Evolutionary conservation across 2,329 filamentous ascomycete species (phyloP), one percentile per base, ranked within the genome.

Genomic region (Colletotrichum sp.): DNA sequence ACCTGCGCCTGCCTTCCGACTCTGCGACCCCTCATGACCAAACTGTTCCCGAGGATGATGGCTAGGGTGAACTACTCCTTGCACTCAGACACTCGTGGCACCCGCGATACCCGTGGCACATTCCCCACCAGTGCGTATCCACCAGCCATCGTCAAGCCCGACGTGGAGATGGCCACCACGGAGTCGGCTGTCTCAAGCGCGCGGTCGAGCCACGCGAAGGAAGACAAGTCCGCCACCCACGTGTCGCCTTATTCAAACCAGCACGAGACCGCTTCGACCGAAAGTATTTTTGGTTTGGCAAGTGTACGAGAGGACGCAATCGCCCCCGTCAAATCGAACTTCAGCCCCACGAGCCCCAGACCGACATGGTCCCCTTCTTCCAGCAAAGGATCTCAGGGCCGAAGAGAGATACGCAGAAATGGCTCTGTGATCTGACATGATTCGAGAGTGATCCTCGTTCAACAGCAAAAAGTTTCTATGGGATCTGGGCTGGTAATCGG

Each of bases 1-100:
- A 76, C 74, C 9, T 80, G 78, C 72, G 77, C 78, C 39, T 79
- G 78, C 48, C 77, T 81, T 12, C 78, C 79, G 32, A 80, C 79
- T 7, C 72, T 81, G 5, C 78, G 79, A 18, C 80, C 79, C n/a
- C 69, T 80, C 28, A 28, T 81, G 63, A 72, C 76, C 16, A 57
- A 43, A 32, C 7, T 69, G 16, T 76, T 76, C 60, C 74, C 74
- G 6, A 55, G 28, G 16, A 39, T 76, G n/a, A 73, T 69, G 70
- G 72, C 70, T 7, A 61, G 65, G 16, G 63, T 75, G 30, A 75
- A 75, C 63, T 74, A 72, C 24, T 76, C 70, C 9, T 24, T 74
- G 21, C 64, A 64, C n/a, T 74, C 70, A 15, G 57, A 76, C 8
- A 71, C 64, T 18, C 18, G 64, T 65, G 74, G 18, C 59, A 76